phyloP scores from a whole-genome alignment of 2,329 filamentous ascomycete species.

The Stagonosporopsis chrysanthemi region DNA sequence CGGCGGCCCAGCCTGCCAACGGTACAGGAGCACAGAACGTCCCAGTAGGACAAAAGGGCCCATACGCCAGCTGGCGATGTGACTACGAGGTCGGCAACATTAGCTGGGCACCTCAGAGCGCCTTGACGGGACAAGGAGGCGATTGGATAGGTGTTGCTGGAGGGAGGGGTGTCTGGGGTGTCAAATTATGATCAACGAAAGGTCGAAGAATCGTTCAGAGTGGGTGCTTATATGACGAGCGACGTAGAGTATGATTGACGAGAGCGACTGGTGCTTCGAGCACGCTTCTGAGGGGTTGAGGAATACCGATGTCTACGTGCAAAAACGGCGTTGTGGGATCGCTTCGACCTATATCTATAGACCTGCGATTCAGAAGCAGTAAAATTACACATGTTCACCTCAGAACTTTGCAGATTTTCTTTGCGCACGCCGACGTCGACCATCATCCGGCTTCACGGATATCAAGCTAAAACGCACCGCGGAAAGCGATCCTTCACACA shows the following conservation, averaged over 20 bases:
- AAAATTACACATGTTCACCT: not conserved
- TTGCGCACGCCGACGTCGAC: not conserved
- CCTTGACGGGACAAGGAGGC: conserved; percentile 71
- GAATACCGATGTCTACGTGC: not conserved
- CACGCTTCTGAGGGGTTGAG: not conserved
- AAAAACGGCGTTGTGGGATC: conserved; percentile 7
- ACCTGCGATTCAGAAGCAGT: not conserved
- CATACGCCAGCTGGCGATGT: conserved; percentile 81
- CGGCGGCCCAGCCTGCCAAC: conserved; percentile 37
- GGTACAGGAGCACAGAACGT: conserved; percentile 35
- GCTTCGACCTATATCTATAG: conserved; percentile 6
- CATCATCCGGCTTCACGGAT: not conserved
- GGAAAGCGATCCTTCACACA: conserved; percentile 4
- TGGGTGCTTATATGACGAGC: not conserved
- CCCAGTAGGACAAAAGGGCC: conserved; percentile 66
- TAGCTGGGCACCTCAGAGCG: conserved; percentile 79
- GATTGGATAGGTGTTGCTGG: conserved; percentile 87
- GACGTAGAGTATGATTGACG: conserved; percentile 12
- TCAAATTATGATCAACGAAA: conserved; percentile 57
- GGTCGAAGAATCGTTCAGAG: not conserved
- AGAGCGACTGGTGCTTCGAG: not conserved
- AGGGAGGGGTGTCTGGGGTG: conserved; percentile 82
- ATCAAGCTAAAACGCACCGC: not conserved
- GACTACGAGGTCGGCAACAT: conserved; percentile 88
- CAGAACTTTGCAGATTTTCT: not conserved